Evolutionary conservation across 2,329 filamentous ascomycete species (phyloP).

Genomic region (Mariannaea sp.): DNA sequence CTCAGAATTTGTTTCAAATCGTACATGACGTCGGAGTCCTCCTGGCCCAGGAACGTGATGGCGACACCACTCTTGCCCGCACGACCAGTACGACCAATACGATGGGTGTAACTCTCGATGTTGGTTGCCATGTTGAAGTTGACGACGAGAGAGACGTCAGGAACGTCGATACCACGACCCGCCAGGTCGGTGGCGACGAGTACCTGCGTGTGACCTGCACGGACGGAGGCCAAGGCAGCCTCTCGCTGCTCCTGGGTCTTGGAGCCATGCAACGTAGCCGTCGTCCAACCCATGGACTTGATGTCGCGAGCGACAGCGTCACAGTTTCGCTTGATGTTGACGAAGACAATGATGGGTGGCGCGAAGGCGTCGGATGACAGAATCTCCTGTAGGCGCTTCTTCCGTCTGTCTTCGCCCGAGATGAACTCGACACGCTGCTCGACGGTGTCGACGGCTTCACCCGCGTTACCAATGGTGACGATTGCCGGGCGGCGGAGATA

Average conservation of each 20-base stretch:
- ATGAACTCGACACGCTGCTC: conserved; percentile 96
- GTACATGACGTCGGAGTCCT: conserved; percentile 89
- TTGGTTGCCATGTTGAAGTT: conserved; percentile 98
- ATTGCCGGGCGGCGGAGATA: conserved; percentile 92
- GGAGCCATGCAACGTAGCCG: conserved; percentile 89
- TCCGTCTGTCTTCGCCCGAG: conserved; percentile 88
- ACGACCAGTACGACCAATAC: conserved; percentile 95
- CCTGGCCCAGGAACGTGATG: conserved; percentile 91
- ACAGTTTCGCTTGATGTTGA: conserved; percentile 99
- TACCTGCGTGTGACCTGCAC: conserved; percentile 79
- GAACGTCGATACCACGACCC: conserved; percentile 95
- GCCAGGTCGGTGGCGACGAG: conserved; percentile 95
- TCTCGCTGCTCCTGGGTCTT: conserved; percentile 99
- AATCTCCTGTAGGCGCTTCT: conserved; percentile 94
- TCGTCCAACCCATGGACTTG: conserved; percentile 88
- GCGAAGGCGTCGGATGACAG: conserved; percentile 78
- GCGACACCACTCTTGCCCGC: conserved; percentile 96
- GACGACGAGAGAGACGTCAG: conserved; percentile 89
- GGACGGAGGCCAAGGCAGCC: conserved; percentile 83
- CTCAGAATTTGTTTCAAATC: conserved; percentile 94
- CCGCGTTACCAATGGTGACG: conserved; percentile 90
- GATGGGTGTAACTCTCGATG: conserved; percentile 96
- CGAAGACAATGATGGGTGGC: conserved; percentile 96
- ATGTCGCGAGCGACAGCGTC: conserved; percentile 94
- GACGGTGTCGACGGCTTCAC: conserved; percentile 96